Evolutionary conservation across 169 alveolate genomes (phyloP), one percentile per base, ranked within the genome.

Genomic region (Besnoitia besnoiti): DNA sequence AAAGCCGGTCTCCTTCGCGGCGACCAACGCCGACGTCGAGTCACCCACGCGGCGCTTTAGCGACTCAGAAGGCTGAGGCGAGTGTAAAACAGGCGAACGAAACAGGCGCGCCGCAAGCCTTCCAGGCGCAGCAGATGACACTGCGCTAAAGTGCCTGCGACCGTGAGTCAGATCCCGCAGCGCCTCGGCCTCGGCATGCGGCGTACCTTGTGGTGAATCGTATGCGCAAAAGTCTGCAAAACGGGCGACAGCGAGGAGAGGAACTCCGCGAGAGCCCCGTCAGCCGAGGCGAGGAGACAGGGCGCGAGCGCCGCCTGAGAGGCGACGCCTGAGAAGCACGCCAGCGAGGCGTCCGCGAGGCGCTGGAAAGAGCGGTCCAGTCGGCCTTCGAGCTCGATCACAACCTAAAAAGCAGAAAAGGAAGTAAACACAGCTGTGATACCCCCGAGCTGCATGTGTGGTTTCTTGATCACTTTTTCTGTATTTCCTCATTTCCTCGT

Each of bases 301-400:
- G 87, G 87, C 59, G 87, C 87, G 35, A 77, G 59, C 2, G 39
- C 55, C 4, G 59, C 61, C 7, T 77, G 87, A n/a, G 8, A 73
- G 39, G 82, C 46, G 16, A 24, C 46, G 39, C 44, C 4, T 39
- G 46, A 7, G 39, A 35, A 10, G 24, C 44, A 24, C 44, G 21
- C 47, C 10, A 77, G 59, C 39, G 42, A 3, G 30, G 80, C 10
- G 12, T 27, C 37, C 42, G 49, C 55, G 44, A 77, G 87, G 19
- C 87, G 87, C 35, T 77, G 87, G 24, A 77, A 55, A 2, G 87
- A 1, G 39, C 55, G 37, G 14, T 39, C 49, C 47, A 77, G 40
- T 0, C 87, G 87, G 21, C 40, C 87, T 42, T 77, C 87, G 19
- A 77, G 87, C 59, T 77, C 59, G 42, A 77, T 37, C 33, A 77